Base-by-base conservation (phyloP, 371 early-diverging fungal species). In the Dipsacomyces acuminosporus region DNA sequence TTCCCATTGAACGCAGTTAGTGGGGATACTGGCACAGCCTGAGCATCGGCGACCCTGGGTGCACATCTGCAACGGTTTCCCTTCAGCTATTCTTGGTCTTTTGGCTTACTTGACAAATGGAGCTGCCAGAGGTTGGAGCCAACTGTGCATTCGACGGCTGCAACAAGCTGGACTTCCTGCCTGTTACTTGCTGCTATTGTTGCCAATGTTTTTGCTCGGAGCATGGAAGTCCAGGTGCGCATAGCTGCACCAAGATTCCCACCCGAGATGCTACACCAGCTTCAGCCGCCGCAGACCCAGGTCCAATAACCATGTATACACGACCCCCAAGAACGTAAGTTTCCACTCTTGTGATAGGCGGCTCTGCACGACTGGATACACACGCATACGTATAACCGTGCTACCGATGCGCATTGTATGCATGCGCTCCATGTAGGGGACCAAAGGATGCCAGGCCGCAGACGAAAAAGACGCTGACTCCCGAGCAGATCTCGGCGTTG, bases 121-220 rank as follows among this genome's bases (percentile, higher is more conserved):
- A 67, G 26, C 54, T 67, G 7, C 64, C 64, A 30, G 30, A 58
- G 8, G 40, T 67, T 18, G 69, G 69, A 8, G 26, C 44, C n/a
- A 33, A 41, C 15, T 67, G 69, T 19, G 35, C 58, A 14, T 26
- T 33, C 42, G 54, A 47, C 7, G 59, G 55, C 14, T 67, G 69
- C 33, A 40, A 36, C 15, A 42, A 34, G 30, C 48, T 64, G 11
- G 69, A 67, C 44, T 67, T 67, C 47, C 23, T 67, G 43, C 54
- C 59, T 1, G 42, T 62, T 11, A 6, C 23, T 0, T 67, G 69
- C 35, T 22, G 24, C 19, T 18, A 41, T 30, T 67, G 69, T 20
- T 17, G 17, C 38, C 51, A 43, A 26, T 18, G 25, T 4, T 67
- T 64, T 30, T 67, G 69, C 18, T 43, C 54, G 13, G 41, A 30